Evolutionary conservation across 1,284 basidiomycete genomes (phyloP).

Genomic region (Caloboletus inedulis): DNA sequence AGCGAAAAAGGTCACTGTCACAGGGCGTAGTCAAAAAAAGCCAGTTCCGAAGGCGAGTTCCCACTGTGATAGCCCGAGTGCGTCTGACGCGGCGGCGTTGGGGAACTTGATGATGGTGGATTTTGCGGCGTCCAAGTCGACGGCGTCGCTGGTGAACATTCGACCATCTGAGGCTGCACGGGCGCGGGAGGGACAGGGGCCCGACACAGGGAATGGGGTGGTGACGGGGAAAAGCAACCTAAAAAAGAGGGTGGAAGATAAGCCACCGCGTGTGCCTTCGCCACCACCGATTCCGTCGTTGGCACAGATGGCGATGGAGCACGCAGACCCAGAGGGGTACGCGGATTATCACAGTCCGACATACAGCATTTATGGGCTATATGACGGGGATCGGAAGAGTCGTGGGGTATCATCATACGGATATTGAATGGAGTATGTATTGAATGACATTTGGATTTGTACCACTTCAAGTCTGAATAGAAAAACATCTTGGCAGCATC

Average conservation of each 20-base stretch:
- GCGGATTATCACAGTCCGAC: constrained; percentile 73
- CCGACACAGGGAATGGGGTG: constrained; percentile 8
- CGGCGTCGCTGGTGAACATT: constrained; percentile 35
- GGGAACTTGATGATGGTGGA: constrained; percentile 62
- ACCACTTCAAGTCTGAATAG: too few relatives aligned
- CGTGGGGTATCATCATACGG: constrained; percentile 35
- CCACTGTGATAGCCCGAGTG: constrained; percentile 25
- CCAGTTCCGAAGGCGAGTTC: constrained; percentile 26
- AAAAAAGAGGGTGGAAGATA: constrained; percentile 47
- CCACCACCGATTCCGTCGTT: constrained; percentile 71
- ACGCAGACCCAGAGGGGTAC: too few relatives aligned
- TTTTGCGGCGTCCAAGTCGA: constrained; percentile 40
- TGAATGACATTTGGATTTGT: too few relatives aligned
- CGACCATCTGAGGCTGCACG: constrained; percentile 26
- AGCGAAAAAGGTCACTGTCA: constrained; percentile 28
- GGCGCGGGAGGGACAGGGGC: constrained; percentile 15
- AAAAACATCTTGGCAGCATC: not conserved
- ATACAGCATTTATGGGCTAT: constrained; percentile 75
- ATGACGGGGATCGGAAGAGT: constrained; percentile 62
- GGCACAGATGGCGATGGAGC: constrained; percentile 70
- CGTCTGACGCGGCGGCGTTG: constrained; percentile 46
- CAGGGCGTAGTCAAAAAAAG: constrained; percentile 35
- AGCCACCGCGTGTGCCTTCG: constrained; percentile 72
- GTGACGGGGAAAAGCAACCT: constrained; percentile 22
- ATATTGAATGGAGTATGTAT: constrained; percentile 3